Evolutionary conservation across 1,284 basidiomycete species (phyloP), one percentile per base, ranked within the genome.

Genomic region (Hortiboletus rubellus): DNA sequence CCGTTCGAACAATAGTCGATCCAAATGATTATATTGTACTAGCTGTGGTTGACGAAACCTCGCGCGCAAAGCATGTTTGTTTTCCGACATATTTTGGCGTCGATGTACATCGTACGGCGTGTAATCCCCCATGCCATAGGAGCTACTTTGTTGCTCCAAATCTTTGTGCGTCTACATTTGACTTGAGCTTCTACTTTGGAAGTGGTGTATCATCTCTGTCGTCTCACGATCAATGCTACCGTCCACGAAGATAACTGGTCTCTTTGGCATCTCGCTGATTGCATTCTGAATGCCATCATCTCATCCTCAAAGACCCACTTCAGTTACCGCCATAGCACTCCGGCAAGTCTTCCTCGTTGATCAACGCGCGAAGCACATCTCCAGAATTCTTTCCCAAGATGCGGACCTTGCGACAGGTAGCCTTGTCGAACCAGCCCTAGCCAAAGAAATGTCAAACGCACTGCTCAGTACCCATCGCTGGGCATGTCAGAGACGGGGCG

Each of bases 371-470:
- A 1, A 91, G 76, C 3, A 74, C 74, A 5, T 76, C 69, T 5
- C 79, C 80, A 5, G 81, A 78, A 57, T 85, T 80, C 54, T 79
- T 80, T 7, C 84, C 83, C 22, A 91, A 73, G 15, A 91, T 77
- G 63, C 87, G 81, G 24, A 91, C 82, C 75, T 91, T 91, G 59
- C 78, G 79, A 8, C 86, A 79, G 7, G 89, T 91, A 46, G 80
- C 82, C 69, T 87, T 85, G 65, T 91, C 89, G 66, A 91, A 91
- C 86, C 87, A 91, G 22, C 78, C 81, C 85, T 82, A 46, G 34
- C 34, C 34, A 36, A 36, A 36, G 2, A 36, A 14, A 14, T 18
- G 7, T 36, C 34, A 14, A 36, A 36, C 34, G 14, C 15, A 36
- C 14, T 36, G 17, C 41, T 30, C 14, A 47, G 11, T 37, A n/a